Base-by-base conservation (phyloP, 208 protist genomes). In the Zelonia costaricensis region DNA sequence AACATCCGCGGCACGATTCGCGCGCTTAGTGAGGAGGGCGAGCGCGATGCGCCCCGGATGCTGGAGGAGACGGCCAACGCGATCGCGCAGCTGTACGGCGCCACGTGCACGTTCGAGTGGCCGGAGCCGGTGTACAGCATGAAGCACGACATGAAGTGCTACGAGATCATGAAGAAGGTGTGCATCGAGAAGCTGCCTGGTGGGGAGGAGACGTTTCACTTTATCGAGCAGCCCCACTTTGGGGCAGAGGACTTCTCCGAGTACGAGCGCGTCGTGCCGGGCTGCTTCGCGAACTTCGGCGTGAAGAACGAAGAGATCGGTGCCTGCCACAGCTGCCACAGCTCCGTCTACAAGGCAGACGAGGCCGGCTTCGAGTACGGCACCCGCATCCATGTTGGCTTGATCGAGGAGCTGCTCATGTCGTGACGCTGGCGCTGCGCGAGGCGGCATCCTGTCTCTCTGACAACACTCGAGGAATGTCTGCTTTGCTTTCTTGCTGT, bases 241-340 rank as follows among this genome's bases (percentile, higher is more conserved):
- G 83, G 79, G 18, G 79, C 82, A 1, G 70, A 78, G 27, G 83
- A 90, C 67, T 90, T 90, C 59, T 77, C 71, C 5, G 76, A 86
- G 66, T 90, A 86, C 57, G 64, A 64, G 47, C 69, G 77, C 9
- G 63, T 79, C 35, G 65, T 83, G 33, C 77, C 80, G 4, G 84
- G 80, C n/a, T 91, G 80, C 61, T 70, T 87, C 13, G 76, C 69
- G 40, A 62, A 56, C 65, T 69, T 91, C 31, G 84, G 84, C 23
- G 77, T 80, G 5, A 39, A 61, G 25, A 65, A 65, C 22, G 59
- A 70, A 28, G 31, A 35, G 0, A 72, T 72, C 18, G 65, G 55
- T 16, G 56, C 65, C 15, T 62, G 46, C 44, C 31, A 82, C 51
- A 56, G 64, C 44, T 76, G 65, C 25, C 82, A 86, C 57, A 80